Evolutionary conservation across 2,329 filamentous ascomycete genomes (phyloP), one percentile per base, ranked within the genome.

Genomic region (Penicillium sp.): DNA sequence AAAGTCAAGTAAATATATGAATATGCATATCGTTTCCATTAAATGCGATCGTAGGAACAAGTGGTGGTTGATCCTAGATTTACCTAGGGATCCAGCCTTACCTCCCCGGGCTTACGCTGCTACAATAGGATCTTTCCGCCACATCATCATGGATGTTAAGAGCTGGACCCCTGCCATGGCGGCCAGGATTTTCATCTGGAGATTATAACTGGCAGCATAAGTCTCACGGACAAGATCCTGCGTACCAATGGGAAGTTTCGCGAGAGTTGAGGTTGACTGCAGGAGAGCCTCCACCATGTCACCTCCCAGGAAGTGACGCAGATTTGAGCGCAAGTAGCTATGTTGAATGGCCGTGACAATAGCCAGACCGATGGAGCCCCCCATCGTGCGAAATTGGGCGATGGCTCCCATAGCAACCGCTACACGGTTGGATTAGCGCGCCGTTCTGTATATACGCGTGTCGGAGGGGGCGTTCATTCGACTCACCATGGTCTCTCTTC

Each of bases 361-460:
- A 3, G 41, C 45, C 14, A 50, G 33, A 26, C 41, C 35, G 7
- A 50, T 47, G 10, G 21, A 29, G 17, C 44, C 47, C 2, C 45
- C 47, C 31, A 50, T 33, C n/a, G 44, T 27, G 15, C 45, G 41
- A 9, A 48, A 43, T 17, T 50, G 47, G 7, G 36, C 29, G 16
- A 47, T 28, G 10, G 45, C 41, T 28, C 44, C 47, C 18, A 40
- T 50, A 6, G 38, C 47, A 15, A 48, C 45, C 7, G 47, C 47
- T 40, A 30, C 20, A 28, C 11, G n/a, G 13, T 29, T 36, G 19
- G 11, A 32, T 32, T 14, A 36, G 34, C n/a, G 17, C 13, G 7
- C 9, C 14, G 21, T 28, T 17, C 11, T 37, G 9, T 5, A 30
- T 17, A 31, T 8, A 23, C n/a, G 18, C 7, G 2, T 31, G 17